Evolutionary conservation across 176 grass and related monocot genomes (phyloP).

Genomic region (Rhynchospora tenuis): DNA sequence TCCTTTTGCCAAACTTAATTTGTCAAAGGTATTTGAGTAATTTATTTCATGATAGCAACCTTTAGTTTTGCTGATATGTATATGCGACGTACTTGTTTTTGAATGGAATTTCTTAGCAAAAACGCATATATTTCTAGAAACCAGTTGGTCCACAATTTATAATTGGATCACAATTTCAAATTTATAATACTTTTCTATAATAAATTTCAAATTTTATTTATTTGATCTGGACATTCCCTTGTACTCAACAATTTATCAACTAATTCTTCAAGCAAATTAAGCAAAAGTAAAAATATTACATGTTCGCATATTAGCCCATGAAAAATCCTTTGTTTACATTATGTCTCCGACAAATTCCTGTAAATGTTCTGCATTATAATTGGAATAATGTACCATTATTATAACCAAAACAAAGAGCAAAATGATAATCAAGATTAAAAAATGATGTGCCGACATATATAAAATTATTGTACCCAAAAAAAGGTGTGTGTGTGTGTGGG

Average conservation of each 20-base stretch:
- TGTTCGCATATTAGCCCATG: neutral
- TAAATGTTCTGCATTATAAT: too few species aligned
- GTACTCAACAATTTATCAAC: neutral
- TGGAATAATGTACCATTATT: too few species aligned
- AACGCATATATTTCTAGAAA: neutral
- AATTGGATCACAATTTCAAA: neutral
- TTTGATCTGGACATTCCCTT: neutral
- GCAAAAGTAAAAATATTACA: neutral
- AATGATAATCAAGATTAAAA: too few species aligned
- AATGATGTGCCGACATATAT: too few species aligned
- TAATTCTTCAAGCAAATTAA: neutral
- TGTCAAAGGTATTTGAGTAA: neutral
- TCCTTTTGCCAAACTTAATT: neutral
- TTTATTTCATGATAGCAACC: neutral
- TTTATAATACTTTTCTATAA: neutral
- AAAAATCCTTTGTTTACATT: neutral
- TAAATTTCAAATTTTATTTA: neutral
- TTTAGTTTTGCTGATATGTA: neutral
- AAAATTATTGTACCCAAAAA: too few species aligned
- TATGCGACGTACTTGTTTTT: neutral
- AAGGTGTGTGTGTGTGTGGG: too few species aligned
- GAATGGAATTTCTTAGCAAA: neutral
- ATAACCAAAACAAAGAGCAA: too few species aligned
- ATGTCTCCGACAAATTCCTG: too few species aligned
- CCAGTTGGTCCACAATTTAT: neutral